Evolutionary conservation across 225 moss, liverwort and hornwort genomes (phyloP).

Genomic region (Pleurozium schreberi): DNA sequence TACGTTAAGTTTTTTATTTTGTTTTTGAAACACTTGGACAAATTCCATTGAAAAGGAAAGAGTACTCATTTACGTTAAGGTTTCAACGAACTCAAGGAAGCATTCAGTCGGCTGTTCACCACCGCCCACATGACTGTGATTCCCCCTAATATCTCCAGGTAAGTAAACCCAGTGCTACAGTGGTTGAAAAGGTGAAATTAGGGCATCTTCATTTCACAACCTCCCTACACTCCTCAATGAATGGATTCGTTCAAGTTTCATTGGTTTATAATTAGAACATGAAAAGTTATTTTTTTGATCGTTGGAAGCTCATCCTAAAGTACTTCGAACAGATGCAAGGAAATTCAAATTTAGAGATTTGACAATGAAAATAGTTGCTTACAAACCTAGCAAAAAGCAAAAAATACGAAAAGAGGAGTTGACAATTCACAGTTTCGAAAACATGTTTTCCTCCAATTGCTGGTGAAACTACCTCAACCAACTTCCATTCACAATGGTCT

Average conservation of each 20-base stretch:
- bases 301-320: background rate
- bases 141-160: background rate
- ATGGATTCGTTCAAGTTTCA: background rate
- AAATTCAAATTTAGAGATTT: background rate
- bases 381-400: accelerated
- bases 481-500: background rate
- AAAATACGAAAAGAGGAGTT: too few species aligned
- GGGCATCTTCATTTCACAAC: background rate
- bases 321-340: background rate
- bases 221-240: background rate
- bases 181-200: background rate
- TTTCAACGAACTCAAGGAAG: background rate
- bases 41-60: too few species aligned
- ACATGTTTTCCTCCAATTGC: background rate
- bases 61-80: too few species aligned
- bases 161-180: background rate
- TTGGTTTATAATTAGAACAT: background rate
- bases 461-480: background rate
- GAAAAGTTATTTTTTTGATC: background rate
- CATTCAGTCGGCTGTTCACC: background rate
- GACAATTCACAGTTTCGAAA: accelerated
- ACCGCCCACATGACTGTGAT: background rate
- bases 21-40: too few species aligned
- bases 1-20: too few species aligned
- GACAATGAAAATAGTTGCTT: background rate